Evolutionary conservation across 345 rosid genomes (phyloP), one percentile per base, ranked within the genome.

Genomic region (Populus deltoides): DNA sequence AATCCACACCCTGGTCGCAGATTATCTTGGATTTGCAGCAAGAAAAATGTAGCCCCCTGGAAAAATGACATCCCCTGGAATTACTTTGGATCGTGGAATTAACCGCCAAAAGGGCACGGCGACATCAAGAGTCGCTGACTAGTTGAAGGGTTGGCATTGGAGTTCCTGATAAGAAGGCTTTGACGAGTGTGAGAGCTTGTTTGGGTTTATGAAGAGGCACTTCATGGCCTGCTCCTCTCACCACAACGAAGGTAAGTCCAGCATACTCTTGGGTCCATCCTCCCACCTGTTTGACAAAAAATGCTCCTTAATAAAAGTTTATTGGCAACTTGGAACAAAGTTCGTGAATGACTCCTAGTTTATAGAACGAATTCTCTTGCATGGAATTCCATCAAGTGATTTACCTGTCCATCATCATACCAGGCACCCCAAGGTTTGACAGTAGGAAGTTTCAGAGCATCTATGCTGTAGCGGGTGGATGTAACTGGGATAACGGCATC

Each of bases 151-250:
- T 73, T 20, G 81, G 77, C 81, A 74, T 73, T 38, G 81, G 49
- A n/a, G 36, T 72, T 87, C 92, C 97, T 13, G 93, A 85, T 76
- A 92, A 77, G 88, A 93, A 95, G 29, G 94, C 79, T 80, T 92
- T 90, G 89, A 92, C 45, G 71, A 93, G 92, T 13, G 86, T 71
- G 75, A 93, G 96, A 72, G 97, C 94, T 22, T 86, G 89, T 80
- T 90, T 88, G 0, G 97, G 98, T 85, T 80, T 90, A 79, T 95
- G 99, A 82, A 93, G 83, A 39, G 99, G 96, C 36, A 93, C 98
- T 86, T 95, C 98, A 74, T 93, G 97, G 6, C 98, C 99, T 38
- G 99, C 98, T 72, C 97, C 97, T 75, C 99, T 87, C 67, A 93
- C 92, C 0, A 89, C 84, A n/a, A 93, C 98, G 66, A 95, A 95